A percentile compares a stretch with the other conserved stretches of the same genome.
Evolutionary conservation across 2,329 filamentous ascomycete genomes (phyloP).

Genomic region (Fusarium sp.): DNA sequence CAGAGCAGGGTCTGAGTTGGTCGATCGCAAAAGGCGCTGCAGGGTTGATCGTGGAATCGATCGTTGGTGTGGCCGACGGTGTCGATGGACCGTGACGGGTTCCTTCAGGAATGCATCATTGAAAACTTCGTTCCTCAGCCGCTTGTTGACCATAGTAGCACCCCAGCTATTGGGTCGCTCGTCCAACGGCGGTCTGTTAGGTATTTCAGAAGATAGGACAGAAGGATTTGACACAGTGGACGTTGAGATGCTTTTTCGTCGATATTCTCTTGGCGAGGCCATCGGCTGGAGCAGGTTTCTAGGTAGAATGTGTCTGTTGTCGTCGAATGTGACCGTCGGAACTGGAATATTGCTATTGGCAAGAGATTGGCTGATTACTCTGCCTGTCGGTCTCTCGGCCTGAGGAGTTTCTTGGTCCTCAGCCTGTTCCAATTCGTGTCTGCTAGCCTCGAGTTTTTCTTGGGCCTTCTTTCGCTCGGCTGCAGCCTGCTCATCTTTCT

Average conservation of each 20-base stretch:
- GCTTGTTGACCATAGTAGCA: constrained; percentile 89
- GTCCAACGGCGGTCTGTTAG: constrained; percentile 59
- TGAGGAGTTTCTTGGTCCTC: constrained; percentile 22
- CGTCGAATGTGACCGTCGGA: constrained; percentile 92
- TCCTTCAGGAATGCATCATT: constrained; percentile 91
- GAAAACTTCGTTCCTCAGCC: constrained; percentile 89
- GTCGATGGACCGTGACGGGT: constrained; percentile 82
- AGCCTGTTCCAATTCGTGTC: constrained; percentile 35
- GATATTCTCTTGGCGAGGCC: constrained; percentile 50
- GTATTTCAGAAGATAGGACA: constrained; percentile 17
- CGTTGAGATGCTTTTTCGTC: constrained; percentile 53
- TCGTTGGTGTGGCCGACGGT: constrained; percentile 77
- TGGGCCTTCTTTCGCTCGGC: constrained; percentile 55
- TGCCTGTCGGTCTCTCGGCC: constrained; percentile 37
- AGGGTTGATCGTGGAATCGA: constrained; percentile 68
- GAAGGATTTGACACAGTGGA: constrained; percentile 39
- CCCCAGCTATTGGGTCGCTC: constrained; percentile 81
- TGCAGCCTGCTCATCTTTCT: constrained; percentile 60
- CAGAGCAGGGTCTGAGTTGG: constrained; percentile 61
- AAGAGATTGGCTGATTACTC: constrained; percentile 80
- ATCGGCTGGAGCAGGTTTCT: constrained; percentile 81
- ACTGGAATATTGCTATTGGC: constrained; percentile 73
- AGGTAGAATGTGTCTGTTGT: constrained; percentile 93
- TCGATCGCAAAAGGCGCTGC: constrained; percentile 59
- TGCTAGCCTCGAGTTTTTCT: constrained; percentile 43